Conservation (phyloP, 192 early-diverging fungal genomes). For the Linnemannia exigua region DNA sequence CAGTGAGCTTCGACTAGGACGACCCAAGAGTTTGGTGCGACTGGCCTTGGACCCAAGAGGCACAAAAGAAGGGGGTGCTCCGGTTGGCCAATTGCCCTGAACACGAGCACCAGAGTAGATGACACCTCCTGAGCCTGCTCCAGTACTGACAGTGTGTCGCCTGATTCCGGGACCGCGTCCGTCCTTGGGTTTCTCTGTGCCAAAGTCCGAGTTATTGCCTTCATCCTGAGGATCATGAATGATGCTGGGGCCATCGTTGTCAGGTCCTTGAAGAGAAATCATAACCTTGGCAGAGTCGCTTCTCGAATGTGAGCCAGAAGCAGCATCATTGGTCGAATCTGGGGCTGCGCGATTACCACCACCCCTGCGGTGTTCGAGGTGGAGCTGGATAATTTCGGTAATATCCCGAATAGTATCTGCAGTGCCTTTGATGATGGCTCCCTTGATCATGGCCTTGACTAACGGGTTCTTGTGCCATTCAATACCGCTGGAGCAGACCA, state of each 20-base stretch:
- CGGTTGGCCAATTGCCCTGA: slow-evolving; percentile 46
- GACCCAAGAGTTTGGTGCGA: slow-evolving; percentile 32
- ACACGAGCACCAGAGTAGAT: slow-evolving; percentile 15
- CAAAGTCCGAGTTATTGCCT: slow-evolving; percentile 9
- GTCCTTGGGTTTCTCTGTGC: background rate
- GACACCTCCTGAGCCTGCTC: slow-evolving; percentile 20
- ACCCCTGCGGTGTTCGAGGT: slow-evolving; percentile 37
- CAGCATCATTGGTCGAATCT: background rate
- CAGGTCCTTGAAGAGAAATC: slow-evolving; percentile 48
- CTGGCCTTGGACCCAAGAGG: slow-evolving; percentile 43
- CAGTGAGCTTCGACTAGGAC: slow-evolving; percentile 26
- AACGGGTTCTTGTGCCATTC: slow-evolving; percentile 79
- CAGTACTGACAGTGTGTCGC: slow-evolving; percentile 48
- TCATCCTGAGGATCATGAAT: slow-evolving; percentile 30
- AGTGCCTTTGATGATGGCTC: slow-evolving; percentile 71
- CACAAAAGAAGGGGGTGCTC: slow-evolving; percentile 26
- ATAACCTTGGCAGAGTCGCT: slow-evolving; percentile 36
- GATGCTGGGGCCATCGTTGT: slow-evolving; percentile 36
- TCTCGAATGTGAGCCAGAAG: background rate
- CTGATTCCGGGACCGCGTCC: slow-evolving; percentile 17
- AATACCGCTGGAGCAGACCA: slow-evolving; percentile 69
- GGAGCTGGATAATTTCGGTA: slow-evolving; percentile 61
- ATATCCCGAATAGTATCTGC: slow-evolving; percentile 63
- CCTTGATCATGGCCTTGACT: slow-evolving; percentile 77
- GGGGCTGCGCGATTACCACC: background rate